These are phyloP conservation scores for Geotrichum ghanense DNA, from an alignment of 805 yeast genomes.

Conservation along the genomic window DNA sequence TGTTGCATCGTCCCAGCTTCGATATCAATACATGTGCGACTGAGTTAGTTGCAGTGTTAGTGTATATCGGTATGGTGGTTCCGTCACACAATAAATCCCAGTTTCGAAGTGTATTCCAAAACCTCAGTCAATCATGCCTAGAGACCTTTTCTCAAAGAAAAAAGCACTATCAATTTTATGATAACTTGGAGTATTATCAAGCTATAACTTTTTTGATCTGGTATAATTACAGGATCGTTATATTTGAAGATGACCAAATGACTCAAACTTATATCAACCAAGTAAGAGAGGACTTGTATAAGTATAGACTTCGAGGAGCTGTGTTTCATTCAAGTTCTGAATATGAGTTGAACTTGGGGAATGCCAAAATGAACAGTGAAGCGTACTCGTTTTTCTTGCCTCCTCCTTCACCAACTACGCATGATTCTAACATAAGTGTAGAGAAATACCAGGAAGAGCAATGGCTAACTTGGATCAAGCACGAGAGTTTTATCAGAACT, in stretches of 20 bases:
- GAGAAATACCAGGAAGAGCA: conserved; percentile 14
- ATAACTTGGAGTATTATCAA: background rate
- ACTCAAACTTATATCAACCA: background rate
- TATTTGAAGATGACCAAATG: background rate
- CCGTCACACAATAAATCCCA: background rate
- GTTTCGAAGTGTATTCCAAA: background rate
- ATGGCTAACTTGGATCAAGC: conserved; percentile 38
- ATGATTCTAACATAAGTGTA: background rate
- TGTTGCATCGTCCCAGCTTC: conserved; percentile 22
- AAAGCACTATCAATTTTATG: background rate
- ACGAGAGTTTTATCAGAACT: conserved; percentile 33
- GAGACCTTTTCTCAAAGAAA: background rate
- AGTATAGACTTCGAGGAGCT: background rate
- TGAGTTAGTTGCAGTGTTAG: background rate
- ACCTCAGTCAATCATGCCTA: background rate
- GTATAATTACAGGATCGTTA: background rate
- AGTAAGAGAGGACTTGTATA: background rate
- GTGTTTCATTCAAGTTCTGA: background rate
- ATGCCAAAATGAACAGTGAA: background rate
- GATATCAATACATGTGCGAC: conserved; percentile 11
- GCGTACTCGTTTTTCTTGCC: background rate
- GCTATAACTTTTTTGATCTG: background rate
- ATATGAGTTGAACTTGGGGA: background rate
- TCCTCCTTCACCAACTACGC: background rate
- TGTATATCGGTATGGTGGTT: background rate